Conservation (phyloP, 1,284 basidiomycete genomes). For the Phellopilus nigrolimitatus region DNA sequence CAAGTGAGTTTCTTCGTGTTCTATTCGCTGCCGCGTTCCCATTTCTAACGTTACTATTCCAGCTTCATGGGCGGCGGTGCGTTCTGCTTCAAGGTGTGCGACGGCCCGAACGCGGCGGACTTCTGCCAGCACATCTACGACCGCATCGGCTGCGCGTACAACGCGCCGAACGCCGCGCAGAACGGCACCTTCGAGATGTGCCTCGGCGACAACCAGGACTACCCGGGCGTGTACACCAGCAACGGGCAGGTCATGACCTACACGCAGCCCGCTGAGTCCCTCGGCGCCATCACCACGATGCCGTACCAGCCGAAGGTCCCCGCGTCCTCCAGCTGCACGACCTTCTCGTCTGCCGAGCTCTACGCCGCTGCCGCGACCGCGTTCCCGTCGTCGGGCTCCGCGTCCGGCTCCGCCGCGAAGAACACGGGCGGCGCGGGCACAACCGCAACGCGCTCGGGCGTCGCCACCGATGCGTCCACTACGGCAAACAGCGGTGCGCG, state of each 20-base stretch:
- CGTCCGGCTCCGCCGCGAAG: constrained; percentile 20
- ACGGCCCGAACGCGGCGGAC: constrained; percentile 44
- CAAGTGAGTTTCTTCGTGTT: constrained; percentile 36
- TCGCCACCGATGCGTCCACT: not conserved
- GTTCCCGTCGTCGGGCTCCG: constrained; percentile 24
- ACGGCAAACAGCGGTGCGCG: not conserved
- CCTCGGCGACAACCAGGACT: constrained; percentile 57
- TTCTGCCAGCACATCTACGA: constrained; percentile 64
- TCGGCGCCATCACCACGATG: constrained; percentile 50
- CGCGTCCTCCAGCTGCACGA: constrained; percentile 57
- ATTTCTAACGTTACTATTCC: not conserved
- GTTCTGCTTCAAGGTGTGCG: constrained; percentile 59
- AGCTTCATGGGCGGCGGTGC: constrained; percentile 60
- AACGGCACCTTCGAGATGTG: constrained; percentile 57
- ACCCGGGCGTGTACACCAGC: constrained; percentile 49
- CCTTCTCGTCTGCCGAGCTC: constrained; percentile 49
- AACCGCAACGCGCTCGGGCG: constrained; percentile 4
- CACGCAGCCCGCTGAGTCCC: constrained; percentile 55
- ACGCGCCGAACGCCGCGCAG: constrained; percentile 58
- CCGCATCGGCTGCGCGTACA: constrained; percentile 65
- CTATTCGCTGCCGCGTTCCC: constrained; percentile 3
- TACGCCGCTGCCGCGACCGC: constrained; percentile 38
- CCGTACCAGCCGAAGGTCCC: constrained; percentile 61
- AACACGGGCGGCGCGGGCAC: constrained; percentile 1
- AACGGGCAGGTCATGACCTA: constrained; percentile 44